Conservation (phyloP, 2,329 filamentous ascomycete species). For the Calonectria fujianensis region DNA sequence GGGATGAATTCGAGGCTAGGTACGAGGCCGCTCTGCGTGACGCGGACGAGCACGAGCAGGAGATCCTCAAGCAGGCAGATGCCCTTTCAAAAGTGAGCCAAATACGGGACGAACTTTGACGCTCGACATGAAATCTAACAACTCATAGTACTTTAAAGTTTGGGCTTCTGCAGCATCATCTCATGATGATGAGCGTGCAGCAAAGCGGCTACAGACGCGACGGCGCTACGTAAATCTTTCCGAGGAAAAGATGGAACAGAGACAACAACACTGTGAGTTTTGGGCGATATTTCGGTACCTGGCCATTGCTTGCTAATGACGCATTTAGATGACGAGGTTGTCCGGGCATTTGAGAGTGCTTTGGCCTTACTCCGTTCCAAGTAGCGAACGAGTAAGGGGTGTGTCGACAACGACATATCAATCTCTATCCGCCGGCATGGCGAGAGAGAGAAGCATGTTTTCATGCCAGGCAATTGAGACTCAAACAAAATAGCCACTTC, state of each 20-base stretch:
- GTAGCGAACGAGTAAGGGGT: constrained; percentile 44
- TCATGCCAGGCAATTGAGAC: background rate
- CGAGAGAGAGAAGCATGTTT: background rate
- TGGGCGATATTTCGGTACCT: background rate
- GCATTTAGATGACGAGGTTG: constrained; percentile 69
- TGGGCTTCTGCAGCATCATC: constrained; percentile 85
- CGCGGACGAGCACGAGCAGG: constrained; percentile 77
- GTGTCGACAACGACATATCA: constrained; percentile 1
- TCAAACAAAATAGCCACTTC: background rate
- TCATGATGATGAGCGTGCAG: constrained; percentile 85
- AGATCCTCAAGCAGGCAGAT: constrained; percentile 80
- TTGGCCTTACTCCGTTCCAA: constrained; percentile 70
- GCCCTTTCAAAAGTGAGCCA: constrained; percentile 76
- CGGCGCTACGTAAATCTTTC: constrained; percentile 84
- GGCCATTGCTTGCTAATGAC: constrained; percentile 43
- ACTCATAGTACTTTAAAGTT: constrained; percentile 81
- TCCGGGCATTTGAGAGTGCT: constrained; percentile 78
- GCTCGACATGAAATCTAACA: constrained; percentile 65
- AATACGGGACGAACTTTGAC: constrained; percentile 67
- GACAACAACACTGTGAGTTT: constrained; percentile 86
- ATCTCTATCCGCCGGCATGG: background rate
- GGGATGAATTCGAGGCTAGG: constrained; percentile 83
- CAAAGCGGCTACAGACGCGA: constrained; percentile 88
- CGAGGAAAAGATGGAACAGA: constrained; percentile 82
- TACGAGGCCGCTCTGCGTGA: constrained; percentile 80